Percentiles rank a stretch among this genome's conserved stretches.
Conservation (phyloP, 176 grass and related monocot genomes). For the Saccharum officinarum region DNA sequence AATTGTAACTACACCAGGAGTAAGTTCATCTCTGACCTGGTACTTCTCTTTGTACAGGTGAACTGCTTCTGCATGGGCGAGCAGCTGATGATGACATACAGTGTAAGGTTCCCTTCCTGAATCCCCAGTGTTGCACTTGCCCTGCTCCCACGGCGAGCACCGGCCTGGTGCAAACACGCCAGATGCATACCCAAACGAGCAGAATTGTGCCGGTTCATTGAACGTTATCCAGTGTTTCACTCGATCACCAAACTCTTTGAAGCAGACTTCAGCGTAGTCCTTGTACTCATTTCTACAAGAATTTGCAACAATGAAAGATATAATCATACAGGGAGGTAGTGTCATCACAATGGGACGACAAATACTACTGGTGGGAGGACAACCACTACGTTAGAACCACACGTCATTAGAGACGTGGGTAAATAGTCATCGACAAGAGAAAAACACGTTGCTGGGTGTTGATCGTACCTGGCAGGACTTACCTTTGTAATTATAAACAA, state of each 20-base stretch:
- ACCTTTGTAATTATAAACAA: no score
- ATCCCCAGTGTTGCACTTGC: conserved; percentile 44
- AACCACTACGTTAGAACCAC: no score
- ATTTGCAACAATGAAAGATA: neutral
- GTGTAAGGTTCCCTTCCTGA: conserved; percentile 68
- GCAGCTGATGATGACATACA: conserved; percentile 51
- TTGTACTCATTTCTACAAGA: conserved; percentile 51
- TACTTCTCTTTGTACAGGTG: conserved; percentile 59
- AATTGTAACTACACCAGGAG: neutral
- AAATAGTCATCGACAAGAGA: no score
- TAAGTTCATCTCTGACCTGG: conserved; percentile 33
- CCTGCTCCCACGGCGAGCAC: conserved; percentile 50
- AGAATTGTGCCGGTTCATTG: conserved; percentile 44
- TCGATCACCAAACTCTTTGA: conserved; percentile 64
- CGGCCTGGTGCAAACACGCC: conserved; percentile 27
- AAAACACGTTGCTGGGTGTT: no score
- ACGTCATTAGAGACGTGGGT: no score
- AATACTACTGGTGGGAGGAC: no score
- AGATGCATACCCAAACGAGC: neutral
- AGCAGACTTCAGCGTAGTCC: conserved; percentile 58
- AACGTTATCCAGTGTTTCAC: conserved; percentile 84
- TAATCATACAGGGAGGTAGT: neutral
- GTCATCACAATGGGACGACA: no score
- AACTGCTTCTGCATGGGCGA: conserved; percentile 51
- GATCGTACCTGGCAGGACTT: no score